Conservation (phyloP, 371 early-diverging fungal genomes). For the Dichotomocladium elegans region DNA sequence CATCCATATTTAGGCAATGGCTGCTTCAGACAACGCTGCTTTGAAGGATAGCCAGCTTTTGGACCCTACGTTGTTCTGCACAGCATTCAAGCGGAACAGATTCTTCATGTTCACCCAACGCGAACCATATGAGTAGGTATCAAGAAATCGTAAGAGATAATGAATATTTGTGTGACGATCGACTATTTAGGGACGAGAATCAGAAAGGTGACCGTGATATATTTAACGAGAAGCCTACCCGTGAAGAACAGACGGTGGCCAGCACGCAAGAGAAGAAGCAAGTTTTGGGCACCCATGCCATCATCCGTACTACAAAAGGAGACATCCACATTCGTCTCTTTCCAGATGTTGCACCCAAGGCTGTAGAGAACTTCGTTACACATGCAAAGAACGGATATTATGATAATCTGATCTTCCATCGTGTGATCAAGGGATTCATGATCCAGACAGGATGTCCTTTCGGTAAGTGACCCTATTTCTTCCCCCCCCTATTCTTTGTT, state of each 20-base stretch:
- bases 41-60: constrained; percentile 63
- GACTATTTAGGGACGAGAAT: constrained; percentile 42
- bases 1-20: constrained; percentile 71
- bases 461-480: constrained; percentile 30
- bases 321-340: constrained; percentile 84
- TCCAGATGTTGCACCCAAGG: constrained; percentile 84
- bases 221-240: constrained; percentile 95
- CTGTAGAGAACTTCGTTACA: constrained; percentile 92
- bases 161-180: no score
- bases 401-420: constrained; percentile 79
- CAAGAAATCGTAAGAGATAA: neutral
- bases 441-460: constrained; percentile 85
- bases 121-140: constrained; percentile 74
- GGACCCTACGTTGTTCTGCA: constrained; percentile 88
- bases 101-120: constrained; percentile 89
- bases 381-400: constrained; percentile 78
- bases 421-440: constrained; percentile 91
- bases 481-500: neutral
- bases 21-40: constrained; percentile 84
- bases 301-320: constrained; percentile 83
- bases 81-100: constrained; percentile 87
- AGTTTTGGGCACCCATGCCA: constrained; percentile 68
- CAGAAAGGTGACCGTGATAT: constrained; percentile 83
- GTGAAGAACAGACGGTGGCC: constrained; percentile 93
- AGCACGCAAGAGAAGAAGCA: constrained; percentile 56